Conservation (phyloP, 441 rosid genomes). For the Eruca vesicaria region DNA sequence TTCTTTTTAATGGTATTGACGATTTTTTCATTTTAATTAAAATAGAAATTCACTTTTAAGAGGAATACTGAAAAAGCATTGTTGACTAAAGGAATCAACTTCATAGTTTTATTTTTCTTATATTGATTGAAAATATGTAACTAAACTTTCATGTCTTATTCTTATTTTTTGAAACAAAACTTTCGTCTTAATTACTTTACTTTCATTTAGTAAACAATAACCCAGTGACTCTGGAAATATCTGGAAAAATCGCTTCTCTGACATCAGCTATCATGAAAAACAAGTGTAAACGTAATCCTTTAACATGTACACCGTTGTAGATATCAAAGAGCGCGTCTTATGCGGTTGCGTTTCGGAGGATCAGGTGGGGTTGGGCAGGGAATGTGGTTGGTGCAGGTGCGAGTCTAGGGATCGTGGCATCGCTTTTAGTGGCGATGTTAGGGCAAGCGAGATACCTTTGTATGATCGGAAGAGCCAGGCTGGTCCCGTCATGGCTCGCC, state of each 20-base stretch:
- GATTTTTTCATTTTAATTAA: too few relatives aligned
- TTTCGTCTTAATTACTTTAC: too few relatives aligned
- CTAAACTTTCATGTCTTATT: too few relatives aligned
- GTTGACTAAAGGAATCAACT: background rate
- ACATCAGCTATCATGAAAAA: background rate
- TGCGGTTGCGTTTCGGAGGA: slow-evolving; percentile 57
- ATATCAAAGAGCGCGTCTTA: slow-evolving; percentile 58
- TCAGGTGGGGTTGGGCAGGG: slow-evolving; percentile 86
- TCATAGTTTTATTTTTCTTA: background rate
- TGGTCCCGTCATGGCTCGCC: slow-evolving; percentile 86
- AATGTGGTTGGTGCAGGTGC: slow-evolving; percentile 93
- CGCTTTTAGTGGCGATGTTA: slow-evolving; percentile 89
- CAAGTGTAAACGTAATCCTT: background rate
- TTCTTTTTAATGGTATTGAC: too few relatives aligned
- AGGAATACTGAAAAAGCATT: background rate
- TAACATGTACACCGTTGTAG: slow-evolving; percentile 32
- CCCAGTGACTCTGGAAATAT: background rate
- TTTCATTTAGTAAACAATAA: too few relatives aligned
- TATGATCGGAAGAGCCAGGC: slow-evolving; percentile 81
- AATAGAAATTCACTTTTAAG: too few relatives aligned
- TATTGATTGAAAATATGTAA: background rate
- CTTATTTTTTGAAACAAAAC: too few relatives aligned
- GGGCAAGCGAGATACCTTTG: slow-evolving; percentile 95
- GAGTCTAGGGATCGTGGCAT: slow-evolving; percentile 87
- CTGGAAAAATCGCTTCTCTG: background rate